phyloP scores from a whole-genome alignment of 2,329 filamentous ascomycete species.

The Ophiocordyceps camponoti-floridani region DNA sequence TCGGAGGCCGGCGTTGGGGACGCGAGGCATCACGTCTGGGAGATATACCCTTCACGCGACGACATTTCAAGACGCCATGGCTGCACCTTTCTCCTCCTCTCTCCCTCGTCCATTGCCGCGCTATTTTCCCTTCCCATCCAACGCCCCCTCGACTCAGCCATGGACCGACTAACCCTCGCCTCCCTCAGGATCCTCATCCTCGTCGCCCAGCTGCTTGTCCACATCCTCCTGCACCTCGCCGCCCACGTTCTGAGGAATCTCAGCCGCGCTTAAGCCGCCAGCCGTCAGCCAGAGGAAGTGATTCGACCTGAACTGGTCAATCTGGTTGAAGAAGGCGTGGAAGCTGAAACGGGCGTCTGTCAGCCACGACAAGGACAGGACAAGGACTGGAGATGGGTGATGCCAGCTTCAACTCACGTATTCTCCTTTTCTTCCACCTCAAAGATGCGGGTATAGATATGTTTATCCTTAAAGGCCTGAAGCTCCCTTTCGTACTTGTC shows the following conservation, averaged over 20 bases:
- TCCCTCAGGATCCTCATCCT: slow-evolving; percentile 30
- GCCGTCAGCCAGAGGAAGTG: slow-evolving; percentile 63
- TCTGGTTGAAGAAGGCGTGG: slow-evolving; percentile 61
- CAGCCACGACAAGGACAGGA: neutral
- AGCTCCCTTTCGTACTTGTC: slow-evolving; percentile 60
- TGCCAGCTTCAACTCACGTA: slow-evolving; percentile 39
- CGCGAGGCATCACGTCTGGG: no score
- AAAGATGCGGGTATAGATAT: slow-evolving; percentile 89
- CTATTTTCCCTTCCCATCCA: no score
- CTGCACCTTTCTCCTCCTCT: no score
- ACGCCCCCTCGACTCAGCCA: neutral
- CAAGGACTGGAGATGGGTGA: neutral
- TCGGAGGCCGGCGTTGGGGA: neutral
- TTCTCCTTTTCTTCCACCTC: slow-evolving; percentile 75
- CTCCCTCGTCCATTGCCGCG: neutral
- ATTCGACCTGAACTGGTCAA: slow-evolving; percentile 54
- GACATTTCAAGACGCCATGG: neutral
- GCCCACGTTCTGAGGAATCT: slow-evolving; percentile 14
- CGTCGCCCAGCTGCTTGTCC: slow-evolving; percentile 31
- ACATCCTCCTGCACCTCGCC: slow-evolving; percentile 23
- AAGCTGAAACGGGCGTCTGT: slow-evolving; percentile 30
- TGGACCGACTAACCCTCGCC: slow-evolving; percentile 18
- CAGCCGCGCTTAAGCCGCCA: slow-evolving; percentile 44
- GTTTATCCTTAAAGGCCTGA: slow-evolving; percentile 71
- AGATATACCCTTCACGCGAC: neutral